Percentiles rank a stretch among this genome's conserved stretches.
Evolutionary conservation across 768 basidiomycete species (phyloP).

Genomic region (Boletus rubescentipes): DNA sequence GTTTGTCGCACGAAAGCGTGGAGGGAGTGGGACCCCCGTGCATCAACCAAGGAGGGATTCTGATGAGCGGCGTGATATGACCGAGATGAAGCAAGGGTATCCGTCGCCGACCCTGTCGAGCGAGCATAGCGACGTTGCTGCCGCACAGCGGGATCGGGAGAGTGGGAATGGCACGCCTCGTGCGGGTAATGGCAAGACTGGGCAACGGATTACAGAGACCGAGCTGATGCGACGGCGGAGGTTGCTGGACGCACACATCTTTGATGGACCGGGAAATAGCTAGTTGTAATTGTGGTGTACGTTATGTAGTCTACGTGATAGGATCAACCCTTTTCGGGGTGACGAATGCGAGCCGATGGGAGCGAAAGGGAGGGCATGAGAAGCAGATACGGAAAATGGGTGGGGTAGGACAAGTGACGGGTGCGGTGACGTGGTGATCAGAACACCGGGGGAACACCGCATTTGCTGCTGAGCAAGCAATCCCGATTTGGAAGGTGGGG

Average conservation of each 20-base stretch:
- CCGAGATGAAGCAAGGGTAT: conserved; percentile 19
- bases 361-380: background rate
- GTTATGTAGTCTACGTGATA: conserved; percentile 2
- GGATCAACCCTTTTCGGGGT: background rate
- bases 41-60: conserved; percentile 20
- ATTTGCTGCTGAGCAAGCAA: conserved; percentile 20
- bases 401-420: background rate
- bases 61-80: conserved; percentile 16
- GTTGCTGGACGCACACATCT: conserved; percentile 72
- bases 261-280: conserved; percentile 28
- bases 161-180: conserved; percentile 30
- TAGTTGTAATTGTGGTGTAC: background rate
- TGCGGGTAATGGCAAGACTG: conserved; percentile 42
- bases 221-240: conserved; percentile 79
- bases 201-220: conserved; percentile 72
- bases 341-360: conserved; percentile 1
- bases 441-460: conserved; percentile 21
- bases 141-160: conserved; percentile 22
- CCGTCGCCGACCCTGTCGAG: conserved; percentile 8
- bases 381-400: background rate
- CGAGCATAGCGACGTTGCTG: conserved; percentile 3
- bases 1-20: conserved; percentile 61
- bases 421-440: conserved; percentile 6
- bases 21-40: conserved; percentile 29
- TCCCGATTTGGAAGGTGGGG: conserved; percentile 20